Evolutionary conservation across 768 basidiomycete species (phyloP).

Genomic region (Mycena amicta): DNA sequence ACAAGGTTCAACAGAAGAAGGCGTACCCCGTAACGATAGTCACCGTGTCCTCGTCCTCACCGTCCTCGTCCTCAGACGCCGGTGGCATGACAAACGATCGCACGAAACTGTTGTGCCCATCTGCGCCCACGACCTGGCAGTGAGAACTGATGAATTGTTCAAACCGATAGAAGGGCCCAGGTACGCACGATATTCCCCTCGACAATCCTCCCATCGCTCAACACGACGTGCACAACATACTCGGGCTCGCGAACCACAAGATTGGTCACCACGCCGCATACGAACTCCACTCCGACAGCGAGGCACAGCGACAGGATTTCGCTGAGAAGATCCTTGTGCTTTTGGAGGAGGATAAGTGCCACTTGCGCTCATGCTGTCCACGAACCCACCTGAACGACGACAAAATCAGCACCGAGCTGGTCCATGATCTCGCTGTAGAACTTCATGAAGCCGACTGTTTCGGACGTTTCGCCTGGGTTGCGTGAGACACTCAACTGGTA

Average conservation of each 20-base stretch:
- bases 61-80: neutral
- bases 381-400: slow-evolving; percentile 8
- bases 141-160: neutral
- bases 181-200: slow-evolving; percentile 5
- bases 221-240: neutral
- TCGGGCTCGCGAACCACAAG: neutral
- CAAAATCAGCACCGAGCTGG: slow-evolving; percentile 12
- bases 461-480: slow-evolving; percentile 2
- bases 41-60: neutral
- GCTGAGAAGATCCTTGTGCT: slow-evolving; percentile 13
- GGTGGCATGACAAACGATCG: slow-evolving; percentile 10
- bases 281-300: slow-evolving; percentile 8
- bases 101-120: slow-evolving; percentile 40
- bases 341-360: neutral
- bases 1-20: neutral
- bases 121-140: slow-evolving; percentile 18
- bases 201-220: neutral
- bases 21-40: slow-evolving; percentile 6
- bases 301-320: slow-evolving; percentile 9
- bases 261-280: neutral
- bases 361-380: neutral
- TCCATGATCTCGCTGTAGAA: slow-evolving; percentile 11
- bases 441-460: slow-evolving; percentile 13
- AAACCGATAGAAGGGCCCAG: neutral
- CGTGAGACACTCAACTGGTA: neutral